A percentile compares a stretch with the other conserved stretches of the same genome.
These are phyloP conservation scores for Daldinia sp. DNA, from an alignment of 2,329 filamentous ascomycete species.

Conservation along the genomic window DNA sequence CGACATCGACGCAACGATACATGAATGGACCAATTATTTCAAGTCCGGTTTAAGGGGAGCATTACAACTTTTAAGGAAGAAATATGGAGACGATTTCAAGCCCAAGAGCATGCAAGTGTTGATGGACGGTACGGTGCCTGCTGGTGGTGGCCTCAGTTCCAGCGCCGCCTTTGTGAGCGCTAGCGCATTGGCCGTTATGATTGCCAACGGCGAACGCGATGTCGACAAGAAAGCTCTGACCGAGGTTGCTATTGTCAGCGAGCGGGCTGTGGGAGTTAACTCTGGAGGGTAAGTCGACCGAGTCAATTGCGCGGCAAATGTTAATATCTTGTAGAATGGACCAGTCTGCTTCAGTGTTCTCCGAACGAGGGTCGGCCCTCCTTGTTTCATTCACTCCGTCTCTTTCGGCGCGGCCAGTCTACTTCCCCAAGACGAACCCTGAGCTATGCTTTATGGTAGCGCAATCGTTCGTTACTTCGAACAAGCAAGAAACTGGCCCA, in stretches of 20 bases:
- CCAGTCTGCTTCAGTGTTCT: constrained; percentile 95
- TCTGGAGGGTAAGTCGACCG: constrained; percentile 79
- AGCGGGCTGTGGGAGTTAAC: constrained; percentile 94
- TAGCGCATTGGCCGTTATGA: constrained; percentile 87
- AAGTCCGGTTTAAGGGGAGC: constrained; percentile 90
- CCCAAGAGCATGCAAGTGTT: constrained; percentile 87
- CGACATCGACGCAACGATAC: constrained; percentile 85
- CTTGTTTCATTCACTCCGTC: constrained; percentile 90
- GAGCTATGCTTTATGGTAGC: constrained; percentile 93
- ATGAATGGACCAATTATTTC: constrained; percentile 99
- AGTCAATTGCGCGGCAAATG: constrained; percentile 32
- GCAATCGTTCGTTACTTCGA: constrained; percentile 91
- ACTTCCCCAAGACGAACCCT: constrained; percentile 83
- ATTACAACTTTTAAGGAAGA: constrained; percentile 79
- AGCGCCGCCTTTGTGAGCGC: constrained; percentile 95
- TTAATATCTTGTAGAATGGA: constrained; percentile 77
- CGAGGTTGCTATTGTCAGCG: constrained; percentile 93
- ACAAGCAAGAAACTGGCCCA: constrained; percentile 94
- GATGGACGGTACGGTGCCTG: constrained; percentile 91
- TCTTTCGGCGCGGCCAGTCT: constrained; percentile 80
- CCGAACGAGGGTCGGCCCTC: constrained; percentile 84
- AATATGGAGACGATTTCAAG: constrained; percentile 69
- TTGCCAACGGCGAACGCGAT: constrained; percentile 80
- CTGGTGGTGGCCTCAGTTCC: constrained; percentile 91
- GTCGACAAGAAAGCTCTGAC: constrained; percentile 93